A percentile compares a stretch with the other conserved stretches of the same genome.
phyloP scores from a whole-genome alignment of 2,329 filamentous ascomycete species.

The Penicillium sp. region DNA sequence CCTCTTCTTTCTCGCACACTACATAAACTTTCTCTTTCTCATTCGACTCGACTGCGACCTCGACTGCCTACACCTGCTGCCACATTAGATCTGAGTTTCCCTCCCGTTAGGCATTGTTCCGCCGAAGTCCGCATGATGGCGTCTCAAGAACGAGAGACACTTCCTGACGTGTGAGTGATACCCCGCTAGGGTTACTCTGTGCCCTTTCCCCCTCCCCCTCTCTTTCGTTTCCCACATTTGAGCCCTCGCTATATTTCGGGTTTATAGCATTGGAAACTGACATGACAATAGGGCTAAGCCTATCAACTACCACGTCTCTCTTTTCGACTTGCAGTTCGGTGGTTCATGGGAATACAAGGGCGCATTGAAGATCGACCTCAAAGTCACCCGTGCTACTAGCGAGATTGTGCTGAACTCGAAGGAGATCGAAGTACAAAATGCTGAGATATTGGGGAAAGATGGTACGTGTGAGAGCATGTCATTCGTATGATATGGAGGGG shows the following conservation, averaged over 20 bases:
- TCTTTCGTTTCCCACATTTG: background rate
- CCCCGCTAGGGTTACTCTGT: background rate
- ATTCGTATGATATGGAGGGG: background rate
- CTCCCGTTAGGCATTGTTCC: constrained; percentile 39
- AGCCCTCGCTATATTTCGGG: background rate
- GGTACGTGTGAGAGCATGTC: constrained; percentile 27
- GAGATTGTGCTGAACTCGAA: constrained; percentile 82
- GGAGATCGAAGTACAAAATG: constrained; percentile 73
- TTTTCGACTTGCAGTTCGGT: constrained; percentile 73
- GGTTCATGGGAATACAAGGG: constrained; percentile 81
- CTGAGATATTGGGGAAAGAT: constrained; percentile 40
- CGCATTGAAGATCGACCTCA: constrained; percentile 74
- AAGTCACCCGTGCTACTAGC: constrained; percentile 69
- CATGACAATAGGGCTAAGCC: constrained; percentile 66
- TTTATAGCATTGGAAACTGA: constrained; percentile 9
- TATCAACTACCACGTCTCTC: constrained; percentile 77
- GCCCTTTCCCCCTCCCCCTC: background rate
- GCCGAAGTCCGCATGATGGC: constrained; percentile 46
- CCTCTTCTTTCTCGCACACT: constrained; percentile 22
- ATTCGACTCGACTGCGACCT: constrained; percentile 19
- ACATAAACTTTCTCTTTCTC: constrained; percentile 18
- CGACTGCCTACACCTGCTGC: constrained; percentile 15
- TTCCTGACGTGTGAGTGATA: constrained; percentile 46
- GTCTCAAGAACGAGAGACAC: constrained; percentile 45
- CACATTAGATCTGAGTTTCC: constrained; percentile 18